These are phyloP conservation scores for Pterocarpus macrocarpus DNA, from an alignment of 306 rosid species.

Conservation along the genomic window DNA sequence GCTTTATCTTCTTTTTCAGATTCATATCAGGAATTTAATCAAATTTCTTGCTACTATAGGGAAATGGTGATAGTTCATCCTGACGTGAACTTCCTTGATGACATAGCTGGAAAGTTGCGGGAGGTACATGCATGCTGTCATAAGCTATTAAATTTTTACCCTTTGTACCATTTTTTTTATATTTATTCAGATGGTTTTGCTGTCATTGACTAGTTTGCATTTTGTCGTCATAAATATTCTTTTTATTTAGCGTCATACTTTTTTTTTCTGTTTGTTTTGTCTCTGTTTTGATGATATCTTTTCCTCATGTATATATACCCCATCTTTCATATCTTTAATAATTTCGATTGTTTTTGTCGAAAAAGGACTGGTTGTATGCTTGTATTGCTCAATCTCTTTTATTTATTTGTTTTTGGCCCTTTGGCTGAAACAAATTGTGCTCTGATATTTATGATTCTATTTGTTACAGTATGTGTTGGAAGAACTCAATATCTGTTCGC, in stretches of 20 bases:
- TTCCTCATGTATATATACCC: background rate
- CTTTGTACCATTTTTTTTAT: conserved; percentile 2
- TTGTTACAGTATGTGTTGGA: conserved; percentile 83
- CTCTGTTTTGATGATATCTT: conserved; percentile 16
- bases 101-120: conserved; percentile 85
- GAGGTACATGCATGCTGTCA: conserved; percentile 67
- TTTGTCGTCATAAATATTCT: background rate
- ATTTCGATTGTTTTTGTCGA: background rate
- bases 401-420: background rate
- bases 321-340: background rate
- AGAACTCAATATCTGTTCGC: conserved; percentile 88
- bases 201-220: background rate
- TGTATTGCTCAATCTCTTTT: background rate
- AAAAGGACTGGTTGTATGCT: background rate
- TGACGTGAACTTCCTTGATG: conserved; percentile 85
- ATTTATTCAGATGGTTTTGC: conserved; percentile 12
- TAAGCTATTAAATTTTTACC: conserved; percentile 1
- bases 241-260: background rate
- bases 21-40: conserved; percentile 14
- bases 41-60: conserved; percentile 53
- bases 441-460: conserved; percentile 40
- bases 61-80: conserved; percentile 99
- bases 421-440: conserved; percentile 27
- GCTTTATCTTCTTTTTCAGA: background rate
- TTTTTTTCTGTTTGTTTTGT: background rate